phyloP scores from a whole-genome alignment of 768 basidiomycete species.

The Kwoniella dendrophila region DNA sequence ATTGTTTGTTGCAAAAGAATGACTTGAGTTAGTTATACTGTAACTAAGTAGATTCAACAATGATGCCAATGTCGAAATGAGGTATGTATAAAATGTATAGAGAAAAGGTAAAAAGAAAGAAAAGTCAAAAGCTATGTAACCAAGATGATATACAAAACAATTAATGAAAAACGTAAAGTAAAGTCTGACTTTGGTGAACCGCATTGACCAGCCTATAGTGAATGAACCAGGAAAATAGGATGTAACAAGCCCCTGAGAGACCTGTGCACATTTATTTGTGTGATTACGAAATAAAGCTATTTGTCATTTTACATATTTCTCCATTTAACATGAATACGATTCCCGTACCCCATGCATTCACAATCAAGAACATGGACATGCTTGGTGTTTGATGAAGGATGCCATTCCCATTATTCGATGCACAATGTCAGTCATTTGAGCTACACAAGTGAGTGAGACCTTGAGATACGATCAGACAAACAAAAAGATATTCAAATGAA shows the following conservation, averaged over 20 bases:
- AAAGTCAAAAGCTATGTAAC: not conserved
- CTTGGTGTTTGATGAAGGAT: too few species aligned
- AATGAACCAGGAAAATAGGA: not conserved
- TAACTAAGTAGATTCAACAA: not conserved
- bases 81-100: not conserved
- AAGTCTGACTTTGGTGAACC: too few species aligned
- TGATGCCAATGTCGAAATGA: too few species aligned
- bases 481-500: not conserved
- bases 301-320: too few species aligned
- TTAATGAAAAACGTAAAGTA: not conserved
- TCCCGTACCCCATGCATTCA: too few species aligned
- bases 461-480: not conserved
- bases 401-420: too few species aligned
- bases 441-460: not conserved
- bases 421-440: too few species aligned
- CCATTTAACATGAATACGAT: too few species aligned
- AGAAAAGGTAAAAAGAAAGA: constrained; percentile 8
- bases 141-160: not conserved
- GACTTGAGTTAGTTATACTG: constrained; percentile 12
- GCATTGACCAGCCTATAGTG: constrained; percentile 3
- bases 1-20: constrained; percentile 5
- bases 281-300: not conserved
- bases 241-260: constrained; percentile 8
- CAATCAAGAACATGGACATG: too few species aligned
- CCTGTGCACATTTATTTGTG: not conserved